Base-by-base conservation (phyloP, 805 yeast genomes). In the Starmera amethionina region DNA sequence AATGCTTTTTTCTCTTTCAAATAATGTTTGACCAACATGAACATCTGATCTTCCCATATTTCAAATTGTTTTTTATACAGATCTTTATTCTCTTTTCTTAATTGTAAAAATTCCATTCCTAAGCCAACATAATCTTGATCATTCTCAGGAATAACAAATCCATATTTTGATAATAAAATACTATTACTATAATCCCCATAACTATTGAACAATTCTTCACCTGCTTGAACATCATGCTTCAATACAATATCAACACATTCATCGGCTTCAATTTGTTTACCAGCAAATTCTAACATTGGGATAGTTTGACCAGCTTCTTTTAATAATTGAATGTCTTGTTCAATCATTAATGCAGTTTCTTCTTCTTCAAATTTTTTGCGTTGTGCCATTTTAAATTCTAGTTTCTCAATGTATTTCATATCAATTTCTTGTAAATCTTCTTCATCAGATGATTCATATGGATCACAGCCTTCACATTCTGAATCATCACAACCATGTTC, bases 151-250 rank as follows among this genome's bases (percentile, higher is more conserved):
- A 72, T 64, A 9, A 79, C 73, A 55, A 89, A 88, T 1, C 96
- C 96, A 55, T 88, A 89, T 42, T 84, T 70, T 12, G 88, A 75
- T 12, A 88, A 57, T 33, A 89, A 61, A 31, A 74, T 70, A 0
- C 82, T 67, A 48, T 84, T 86, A 13, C 79, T 61, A 32, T 81
- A 65, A 25, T 78, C 81, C 0, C 96, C 97, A 51, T 88, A 89
- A 0, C 93, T 78, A 60, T 86, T 88, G 65, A 79, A 84, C 12
- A 90, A 52, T 52, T 90, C 96, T 11, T 65, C 56, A 8, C 76
- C 75, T 30, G 60, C 54, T 1, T 50, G 38, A 1, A 84, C 73
- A 2, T 59, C 53, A 12, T 54, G 56, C 15, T 67, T 63, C 3
- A 80, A 51, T 0, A 74, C 67, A 12, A 88, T 75, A 49, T 87